Conservation (phyloP, 768 basidiomycete species). For the Rhizopogon roseolus region DNA sequence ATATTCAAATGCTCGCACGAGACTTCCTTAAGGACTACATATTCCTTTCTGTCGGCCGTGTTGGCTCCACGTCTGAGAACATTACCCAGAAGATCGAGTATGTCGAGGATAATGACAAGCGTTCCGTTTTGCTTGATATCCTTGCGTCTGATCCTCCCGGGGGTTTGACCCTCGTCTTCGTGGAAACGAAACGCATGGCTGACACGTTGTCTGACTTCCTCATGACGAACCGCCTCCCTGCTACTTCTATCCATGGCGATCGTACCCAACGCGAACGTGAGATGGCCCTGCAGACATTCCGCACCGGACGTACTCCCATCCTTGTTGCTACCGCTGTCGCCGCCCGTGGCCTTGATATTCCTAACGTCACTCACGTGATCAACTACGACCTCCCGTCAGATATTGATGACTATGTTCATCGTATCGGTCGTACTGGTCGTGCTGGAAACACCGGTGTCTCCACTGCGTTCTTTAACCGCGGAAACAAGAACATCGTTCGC, state of each 20-base stretch:
- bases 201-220: conserved; percentile 98
- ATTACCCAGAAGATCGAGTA: conserved; percentile 99
- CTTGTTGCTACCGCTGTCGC: conserved; percentile 98
- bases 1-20: conserved; percentile 94
- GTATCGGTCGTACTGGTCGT: conserved; percentile 97
- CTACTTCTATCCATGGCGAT: conserved; percentile 98
- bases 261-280: conserved; percentile 98
- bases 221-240: conserved; percentile 72
- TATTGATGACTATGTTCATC: conserved; percentile 99
- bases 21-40: conserved; percentile 99
- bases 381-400: conserved; percentile 98
- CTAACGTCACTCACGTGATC: conserved; percentile 97
- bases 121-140: conserved; percentile 92
- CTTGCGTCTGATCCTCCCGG: conserved; percentile 65
- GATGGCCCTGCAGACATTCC: conserved; percentile 92
- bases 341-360: conserved; percentile 98
- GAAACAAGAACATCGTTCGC: conserved; percentile 87
- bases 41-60: conserved; percentile 97
- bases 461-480: conserved; percentile 94
- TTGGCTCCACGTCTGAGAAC: conserved; percentile 98
- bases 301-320: conserved; percentile 90
- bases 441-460: conserved; percentile 96
- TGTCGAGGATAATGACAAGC: conserved; percentile 96
- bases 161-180: conserved; percentile 93
- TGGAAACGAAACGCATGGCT: conserved; percentile 99